These are phyloP conservation scores for Pleurotus sapidus DNA, from an alignment of 768 basidiomycete species.

Conservation along the genomic window DNA sequence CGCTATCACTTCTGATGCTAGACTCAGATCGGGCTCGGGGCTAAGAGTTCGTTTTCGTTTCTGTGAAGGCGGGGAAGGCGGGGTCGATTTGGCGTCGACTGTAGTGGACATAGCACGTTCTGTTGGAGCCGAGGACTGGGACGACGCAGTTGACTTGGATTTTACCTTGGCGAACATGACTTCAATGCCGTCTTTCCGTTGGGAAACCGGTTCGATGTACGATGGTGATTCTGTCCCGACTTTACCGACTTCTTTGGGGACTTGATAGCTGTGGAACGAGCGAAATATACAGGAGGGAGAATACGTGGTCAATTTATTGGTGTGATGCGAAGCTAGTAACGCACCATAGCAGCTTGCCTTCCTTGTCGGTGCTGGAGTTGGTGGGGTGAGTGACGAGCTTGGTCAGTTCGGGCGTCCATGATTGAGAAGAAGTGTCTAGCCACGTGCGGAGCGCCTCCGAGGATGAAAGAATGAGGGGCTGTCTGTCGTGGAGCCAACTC, in stretches of 20 bases:
- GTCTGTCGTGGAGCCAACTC: constrained; percentile 89
- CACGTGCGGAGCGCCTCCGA: constrained; percentile 62
- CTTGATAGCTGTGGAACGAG: constrained; percentile 61
- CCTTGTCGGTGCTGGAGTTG: constrained; percentile 51
- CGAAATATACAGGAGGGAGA: background rate
- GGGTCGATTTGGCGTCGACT: background rate
- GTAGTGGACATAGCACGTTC: background rate
- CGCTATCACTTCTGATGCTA: too few relatives aligned
- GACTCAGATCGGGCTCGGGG: too few relatives aligned
- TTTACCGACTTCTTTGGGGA: constrained; percentile 88
- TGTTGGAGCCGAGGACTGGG: background rate
- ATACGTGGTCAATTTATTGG: too few relatives aligned
- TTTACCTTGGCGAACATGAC: constrained; percentile 76
- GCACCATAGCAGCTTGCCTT: constrained; percentile 34
- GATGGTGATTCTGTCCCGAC: constrained; percentile 80
- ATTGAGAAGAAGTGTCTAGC: constrained; percentile 73
- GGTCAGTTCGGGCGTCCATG: constrained; percentile 61
- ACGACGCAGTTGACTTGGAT: background rate
- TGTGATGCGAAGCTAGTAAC: too few relatives aligned
- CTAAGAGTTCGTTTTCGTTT: too few relatives aligned
- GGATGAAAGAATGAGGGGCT: constrained; percentile 75
- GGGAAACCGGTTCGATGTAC: constrained; percentile 77
- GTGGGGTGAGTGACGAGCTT: constrained; percentile 59
- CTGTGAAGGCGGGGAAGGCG: background rate
- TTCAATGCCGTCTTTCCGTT: constrained; percentile 83